Base-by-base conservation (phyloP, 2,329 filamentous ascomycete genomes). In the Lanzia echinophila region DNA sequence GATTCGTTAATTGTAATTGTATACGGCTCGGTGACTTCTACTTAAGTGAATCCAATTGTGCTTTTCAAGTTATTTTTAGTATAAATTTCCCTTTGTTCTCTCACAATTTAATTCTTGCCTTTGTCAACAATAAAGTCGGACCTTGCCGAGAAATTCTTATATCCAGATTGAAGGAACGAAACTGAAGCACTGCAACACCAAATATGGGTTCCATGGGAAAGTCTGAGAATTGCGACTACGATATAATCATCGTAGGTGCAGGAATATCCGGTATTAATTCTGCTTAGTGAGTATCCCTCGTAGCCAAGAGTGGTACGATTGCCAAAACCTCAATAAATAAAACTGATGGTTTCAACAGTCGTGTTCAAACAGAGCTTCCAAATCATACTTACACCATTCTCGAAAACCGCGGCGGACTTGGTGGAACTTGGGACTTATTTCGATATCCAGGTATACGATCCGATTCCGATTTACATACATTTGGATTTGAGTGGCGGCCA, bases 381-480 rank as follows among this genome's bases (percentile, higher is more conserved):
- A 60, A 67, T 0, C 70, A 75, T 38, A 78, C 69, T 2, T 90
- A 87, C 65, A 75, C 79, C 12, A 79, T 92, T 24, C 75, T 91
- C 15, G 88, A 92, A 67, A 76, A 75, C 1, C 82, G 88, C 33
- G 72, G 77, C 47, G 71, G 74, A 24, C 73, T 91, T 6, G 88
- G 88, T 1, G 88, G 88, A 1, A 92, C 88, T 0, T 91, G 88
- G 88, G 83, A 86, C 62, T 71, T 90, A 2, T 92, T 90, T 72
- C 79, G 77, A 39, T 92, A 90, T 61, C 87, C 86, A 0, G 85
- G 88, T 7, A 84, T 88, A 58, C 74, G 81, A 44, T 83, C 81
- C 2, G 79, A 84, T 57, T 82, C 79, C 0, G 81, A 84, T 62
- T 71, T 84, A 7, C 76, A 76, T 60, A 83, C 79, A 0, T 84